Conservation (phyloP, 495 filamentous ascomycete species). For the Xylona heveae region DNA sequence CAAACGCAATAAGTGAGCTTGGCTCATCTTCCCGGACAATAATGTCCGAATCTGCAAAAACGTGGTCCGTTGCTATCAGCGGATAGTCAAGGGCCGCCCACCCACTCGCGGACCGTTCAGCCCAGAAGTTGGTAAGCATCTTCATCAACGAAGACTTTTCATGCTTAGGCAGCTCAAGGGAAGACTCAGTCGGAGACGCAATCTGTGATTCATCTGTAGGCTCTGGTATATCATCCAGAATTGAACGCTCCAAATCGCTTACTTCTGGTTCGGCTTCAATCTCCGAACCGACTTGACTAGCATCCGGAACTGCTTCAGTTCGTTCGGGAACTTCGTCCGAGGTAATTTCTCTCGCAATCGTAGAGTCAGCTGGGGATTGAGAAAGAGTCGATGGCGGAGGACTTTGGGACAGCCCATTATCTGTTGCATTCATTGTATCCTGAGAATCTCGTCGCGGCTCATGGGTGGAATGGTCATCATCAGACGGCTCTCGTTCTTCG, state of each 20-base stretch:
- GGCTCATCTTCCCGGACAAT: slow-evolving; percentile 96
- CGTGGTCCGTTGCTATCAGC: slow-evolving; percentile 59
- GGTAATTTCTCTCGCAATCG: slow-evolving; percentile 9
- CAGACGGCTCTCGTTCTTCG: slow-evolving; percentile 52
- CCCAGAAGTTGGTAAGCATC: slow-evolving; percentile 94
- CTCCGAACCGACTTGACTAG: slow-evolving; percentile 37
- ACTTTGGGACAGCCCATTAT: slow-evolving; percentile 1
- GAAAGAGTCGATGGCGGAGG: slow-evolving; percentile 1
- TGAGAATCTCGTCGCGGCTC: slow-evolving; percentile 12
- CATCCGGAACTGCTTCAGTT: slow-evolving; percentile 26
- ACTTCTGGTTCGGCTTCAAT: slow-evolving; percentile 49
- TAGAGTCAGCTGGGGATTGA: slow-evolving; percentile 7
- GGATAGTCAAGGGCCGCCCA: slow-evolving; percentile 94
- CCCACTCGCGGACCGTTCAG: slow-evolving; percentile 84
- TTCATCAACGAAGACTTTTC: slow-evolving; percentile 83
- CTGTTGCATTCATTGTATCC: neutral
- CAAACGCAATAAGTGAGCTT: slow-evolving; percentile 86
- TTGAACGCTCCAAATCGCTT: slow-evolving; percentile 46
- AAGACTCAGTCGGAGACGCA: slow-evolving; percentile 31
- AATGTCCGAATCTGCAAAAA: slow-evolving; percentile 94
- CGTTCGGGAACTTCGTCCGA: slow-evolving; percentile 21
- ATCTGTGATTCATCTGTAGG: slow-evolving; percentile 42
- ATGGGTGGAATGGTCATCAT: slow-evolving; percentile 29
- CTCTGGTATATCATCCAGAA: slow-evolving; percentile 43
- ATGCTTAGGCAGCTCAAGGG: slow-evolving; percentile 66